Percentiles rank a stretch among this genome's conserved stretches.
phyloP scores from a whole-genome alignment of 352 stramenopile species.

The Elongisporangium undulatum region DNA sequence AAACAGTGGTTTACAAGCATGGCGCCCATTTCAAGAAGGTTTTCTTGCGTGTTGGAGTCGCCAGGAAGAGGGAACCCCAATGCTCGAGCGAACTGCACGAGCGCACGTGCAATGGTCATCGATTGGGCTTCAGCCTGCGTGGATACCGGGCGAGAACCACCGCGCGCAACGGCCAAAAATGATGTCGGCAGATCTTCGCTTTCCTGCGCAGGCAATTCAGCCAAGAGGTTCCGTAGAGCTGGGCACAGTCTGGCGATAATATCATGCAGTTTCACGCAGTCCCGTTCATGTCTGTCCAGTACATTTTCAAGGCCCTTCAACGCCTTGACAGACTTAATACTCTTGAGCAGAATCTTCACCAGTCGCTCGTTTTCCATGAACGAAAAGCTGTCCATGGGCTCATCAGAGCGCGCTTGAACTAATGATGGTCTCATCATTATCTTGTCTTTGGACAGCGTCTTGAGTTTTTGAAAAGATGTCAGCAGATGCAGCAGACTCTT shows the following conservation, averaged over 20 bases:
- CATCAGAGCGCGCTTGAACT: background rate
- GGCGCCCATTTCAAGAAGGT: constrained; percentile 21
- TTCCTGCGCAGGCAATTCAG: background rate
- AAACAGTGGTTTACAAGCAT: constrained; percentile 43
- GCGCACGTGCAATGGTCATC: background rate
- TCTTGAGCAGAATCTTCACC: constrained; percentile 66
- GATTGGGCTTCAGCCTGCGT: background rate
- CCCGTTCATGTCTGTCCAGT: constrained; percentile 44
- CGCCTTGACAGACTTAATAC: constrained; percentile 50
- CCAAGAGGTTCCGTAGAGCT: constrained; percentile 18
- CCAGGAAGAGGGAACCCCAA: background rate
- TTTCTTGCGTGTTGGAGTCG: background rate
- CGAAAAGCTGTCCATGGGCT: constrained; percentile 17
- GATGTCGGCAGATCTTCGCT: background rate
- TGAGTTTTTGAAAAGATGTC: constrained; percentile 40
- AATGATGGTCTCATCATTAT: background rate
- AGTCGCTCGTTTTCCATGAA: constrained; percentile 79
- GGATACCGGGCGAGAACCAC: background rate
- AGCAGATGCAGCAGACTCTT: constrained; percentile 27
- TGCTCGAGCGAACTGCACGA: background rate
- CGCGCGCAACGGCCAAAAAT: constrained; percentile 8
- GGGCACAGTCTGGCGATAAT: constrained; percentile 27
- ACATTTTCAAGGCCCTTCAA: constrained; percentile 41
- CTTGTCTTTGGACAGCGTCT: constrained; percentile 15
- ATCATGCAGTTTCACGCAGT: constrained; percentile 24